Evolutionary conservation across 2,329 filamentous ascomycete species (phyloP).

Genomic region (Thyridium curvatum): DNA sequence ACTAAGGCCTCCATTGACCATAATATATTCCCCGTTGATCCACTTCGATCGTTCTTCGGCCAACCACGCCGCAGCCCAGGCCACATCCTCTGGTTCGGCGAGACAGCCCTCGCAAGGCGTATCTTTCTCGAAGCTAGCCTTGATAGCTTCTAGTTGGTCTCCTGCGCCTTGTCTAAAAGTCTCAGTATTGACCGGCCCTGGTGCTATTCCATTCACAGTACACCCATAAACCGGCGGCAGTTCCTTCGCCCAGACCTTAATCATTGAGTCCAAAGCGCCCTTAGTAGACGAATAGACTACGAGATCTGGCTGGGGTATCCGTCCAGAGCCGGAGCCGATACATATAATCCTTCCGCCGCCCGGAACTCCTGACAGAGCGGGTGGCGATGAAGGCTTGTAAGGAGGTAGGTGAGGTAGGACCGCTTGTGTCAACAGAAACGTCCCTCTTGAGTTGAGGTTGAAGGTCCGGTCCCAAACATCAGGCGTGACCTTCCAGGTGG

Average conservation of each 20-base stretch:
- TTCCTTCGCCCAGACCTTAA: conserved; percentile 3
- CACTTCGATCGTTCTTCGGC: conserved; percentile 36
- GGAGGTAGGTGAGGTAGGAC: background rate
- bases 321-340: conserved; percentile 1
- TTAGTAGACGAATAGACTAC: conserved; percentile 2
- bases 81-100: conserved; percentile 37
- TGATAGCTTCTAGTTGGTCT: conserved; percentile 6
- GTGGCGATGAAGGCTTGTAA: conserved; percentile 1
- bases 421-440: conserved; percentile 1
- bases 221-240: background rate
- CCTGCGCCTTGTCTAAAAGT: conserved; percentile 1
- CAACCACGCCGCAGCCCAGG: conserved; percentile 37
- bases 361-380: background rate
- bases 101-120: conserved; percentile 17
- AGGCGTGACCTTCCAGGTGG: background rate
- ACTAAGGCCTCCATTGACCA: conserved; percentile 17
- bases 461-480: conserved; percentile 1
- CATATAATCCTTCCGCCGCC: conserved; percentile 2
- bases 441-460: conserved; percentile 1
- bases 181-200: no score
- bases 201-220: background rate
- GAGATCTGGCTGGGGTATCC: background rate
- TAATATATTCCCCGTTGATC: conserved; percentile 34
- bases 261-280: conserved; percentile 2
- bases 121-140: background rate